phyloP scores from a whole-genome alignment of 2,329 filamentous ascomycete species.

The Verticillium dahliae region DNA sequence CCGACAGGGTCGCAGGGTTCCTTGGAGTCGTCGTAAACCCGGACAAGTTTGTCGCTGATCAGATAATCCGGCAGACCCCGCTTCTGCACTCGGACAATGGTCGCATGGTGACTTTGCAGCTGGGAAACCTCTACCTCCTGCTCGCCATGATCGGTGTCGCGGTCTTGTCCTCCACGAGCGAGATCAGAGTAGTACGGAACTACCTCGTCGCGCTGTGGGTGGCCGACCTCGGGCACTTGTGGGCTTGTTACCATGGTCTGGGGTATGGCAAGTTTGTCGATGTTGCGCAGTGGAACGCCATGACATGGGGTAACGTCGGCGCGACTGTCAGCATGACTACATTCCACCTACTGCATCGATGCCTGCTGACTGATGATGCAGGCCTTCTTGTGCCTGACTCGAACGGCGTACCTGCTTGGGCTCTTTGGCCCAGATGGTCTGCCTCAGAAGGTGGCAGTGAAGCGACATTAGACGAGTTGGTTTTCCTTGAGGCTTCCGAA shows the following conservation, averaged over 20 bases:
- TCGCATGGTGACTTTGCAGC: slow-evolving; percentile 56
- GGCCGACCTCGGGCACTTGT: slow-evolving; percentile 63
- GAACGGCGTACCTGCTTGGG: slow-evolving; percentile 18
- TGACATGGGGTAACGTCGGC: slow-evolving; percentile 69
- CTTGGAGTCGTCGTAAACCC: slow-evolving; percentile 48
- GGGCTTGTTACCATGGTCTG: slow-evolving; percentile 48
- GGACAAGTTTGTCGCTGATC: slow-evolving; percentile 57
- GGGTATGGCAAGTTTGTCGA: slow-evolving; percentile 45
- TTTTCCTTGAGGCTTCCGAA: not conserved
- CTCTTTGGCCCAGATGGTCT: slow-evolving; percentile 19
- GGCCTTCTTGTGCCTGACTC: not conserved
- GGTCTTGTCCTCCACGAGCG: slow-evolving; percentile 56
- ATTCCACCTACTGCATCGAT: not conserved
- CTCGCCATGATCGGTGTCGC: slow-evolving; percentile 58
- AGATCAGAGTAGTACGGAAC: slow-evolving; percentile 58
- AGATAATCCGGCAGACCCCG: slow-evolving; percentile 35
- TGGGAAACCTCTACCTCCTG: slow-evolving; percentile 65
- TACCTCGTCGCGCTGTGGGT: slow-evolving; percentile 61
- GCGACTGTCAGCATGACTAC: slow-evolving; percentile 47
- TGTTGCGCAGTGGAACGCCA: slow-evolving; percentile 56
- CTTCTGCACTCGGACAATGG: slow-evolving; percentile 32
- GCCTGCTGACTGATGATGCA: slow-evolving; percentile 1
- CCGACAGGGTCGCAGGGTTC: slow-evolving; percentile 50
- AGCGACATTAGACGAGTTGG: not conserved
- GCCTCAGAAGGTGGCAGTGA: slow-evolving; percentile 8